Evolutionary conservation across 768 basidiomycete species (phyloP), one percentile per base, ranked within the genome.

Genomic region (Hemileccinum impolitum): DNA sequence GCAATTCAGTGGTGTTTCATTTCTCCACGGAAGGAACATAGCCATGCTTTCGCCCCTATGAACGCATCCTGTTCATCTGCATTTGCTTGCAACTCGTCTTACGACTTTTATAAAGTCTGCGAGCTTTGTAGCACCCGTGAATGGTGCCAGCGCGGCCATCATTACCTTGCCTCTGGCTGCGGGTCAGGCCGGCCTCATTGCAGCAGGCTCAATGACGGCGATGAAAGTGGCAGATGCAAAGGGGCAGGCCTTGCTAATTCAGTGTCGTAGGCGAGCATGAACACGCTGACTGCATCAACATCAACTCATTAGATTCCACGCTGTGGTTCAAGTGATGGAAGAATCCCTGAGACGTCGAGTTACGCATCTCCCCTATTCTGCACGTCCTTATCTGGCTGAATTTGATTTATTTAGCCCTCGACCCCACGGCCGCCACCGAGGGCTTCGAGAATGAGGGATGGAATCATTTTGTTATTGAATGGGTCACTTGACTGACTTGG

Each of bases 401-500:
- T 56, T 64, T 55, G 44, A 55, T 47, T 52, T 31, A 23, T 46
- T 47, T 47, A 75, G 77, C 79, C 45, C 76, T 85, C 48, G 74
- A 81, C 62, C 76, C 77, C 48, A 53, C 51, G 23, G 75, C 77
- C 44, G 72, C 82, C 59, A 76, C 78, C 15, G 43, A 59, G 35
- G 76, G 75, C 39, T 78, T 82, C 48, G 72, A 73, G 26, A 72
- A 79, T 41, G 60, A 79, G 51, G 82, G 78, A 38, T 75, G 75
- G 54, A 61, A 70, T 44, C 65, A 70, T 32, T 72, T 72, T 2
- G 58, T 67, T 23, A 63, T 66, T 60, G 78, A 78, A 35, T 78
- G 80, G 61, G 75, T 76, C 47, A 66, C 76, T 4, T 81, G 78
- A 6, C 63, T 76, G 45, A 78, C 78, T 1, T 78, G 77, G 13